Base-by-base conservation (phyloP, 2,329 filamentous ascomycete genomes). In the Pseudocercospora crystallina region DNA sequence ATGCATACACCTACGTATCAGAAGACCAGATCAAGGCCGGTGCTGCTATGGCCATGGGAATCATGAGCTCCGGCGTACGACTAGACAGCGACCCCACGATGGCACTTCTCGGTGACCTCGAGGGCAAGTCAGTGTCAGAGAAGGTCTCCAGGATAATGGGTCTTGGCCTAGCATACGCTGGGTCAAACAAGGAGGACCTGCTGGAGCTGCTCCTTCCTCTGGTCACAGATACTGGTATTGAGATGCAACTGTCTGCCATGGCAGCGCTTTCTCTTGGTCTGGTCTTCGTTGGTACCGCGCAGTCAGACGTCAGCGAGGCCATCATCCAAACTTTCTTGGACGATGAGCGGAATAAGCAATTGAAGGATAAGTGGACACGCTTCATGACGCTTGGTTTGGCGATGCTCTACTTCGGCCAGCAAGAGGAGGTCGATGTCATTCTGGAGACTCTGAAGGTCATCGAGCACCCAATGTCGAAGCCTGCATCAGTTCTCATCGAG, bases 371-470 rank as follows among this genome's bases (percentile, higher is more conserved):
- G 74, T 99, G 94, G 94, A 94, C 91, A 30, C 85, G 94, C 13
- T 99, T 99, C 76, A 87, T 99, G 76, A 91, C 89, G 14, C 85
- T 99, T 36, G 94, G 94, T 58, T 80, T 99, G 56, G 94, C 92
- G 1, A 80, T 99, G 20, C 79, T 99, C 26, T 99, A 90, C 80
- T 97, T 99, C 63, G 94, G 94, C 34, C 86, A 90, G 58, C 94
- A 99, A 73, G 94, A 99, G 71, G 92, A 97, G 70, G 94, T 97
- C n/a, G 94, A 99, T 65, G 92, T 97, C 51, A 91, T 97, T 59
- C 76, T 97, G 30, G 94, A 99, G 75, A 96, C 94, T 0, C 80
- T 99, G 49, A 99, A 97, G 77, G 94, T 89, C 20, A 90, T 97
- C 47, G 91, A 97, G 58, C 92, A 97, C 69, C 92, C 94, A 17